Base-by-base conservation (phyloP, 2,329 filamentous ascomycete species). In the Lizonia empirigonia region DNA sequence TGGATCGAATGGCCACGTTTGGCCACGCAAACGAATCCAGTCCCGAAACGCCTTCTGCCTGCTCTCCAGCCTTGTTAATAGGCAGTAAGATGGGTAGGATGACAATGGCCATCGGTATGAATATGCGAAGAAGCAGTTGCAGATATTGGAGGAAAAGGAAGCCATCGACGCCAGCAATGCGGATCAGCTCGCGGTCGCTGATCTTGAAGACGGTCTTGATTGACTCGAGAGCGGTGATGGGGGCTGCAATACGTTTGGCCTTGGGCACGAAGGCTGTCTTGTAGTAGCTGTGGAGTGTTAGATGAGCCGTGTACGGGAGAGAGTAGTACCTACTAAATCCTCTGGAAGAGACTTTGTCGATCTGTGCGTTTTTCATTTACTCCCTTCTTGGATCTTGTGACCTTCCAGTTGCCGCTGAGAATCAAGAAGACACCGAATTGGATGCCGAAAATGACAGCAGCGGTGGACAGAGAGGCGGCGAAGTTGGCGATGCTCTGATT, bases 111-210 rank as follows among this genome's bases (percentile, higher is more conserved):
- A 96, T 85, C 1, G 94, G 91, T 30, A 96, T 77, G 70, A 99
- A 97, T 56, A 99, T 96, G 69, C 96, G 86, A 34, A 97, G 82
- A 5, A 97, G 84, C 66, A 90, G 88, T 55, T 88, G 85, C 20
- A 92, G 82, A 67, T 96, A 99, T 56, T 95, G 89, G 1, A 99
- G 81, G 73, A 99, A 99, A 78, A 97, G 96, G 76, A 96, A 99
- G 66, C 93, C 91, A 70, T 99, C 94, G 8, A 99, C 83, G 15
- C 94, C 94, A 62, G 93, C 97, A 74, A 97, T 96, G 44, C 93
- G 88, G 64, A 99, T 96, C 61, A 99, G 85, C 62, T 96, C 90
- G 10, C 90, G 90, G 82, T 78, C 85, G 72, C 76, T 90, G 76
- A 77, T 86, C 72, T 76, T 89, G 80, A 80, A 96, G 58, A 78